Evolutionary conservation across 2,329 filamentous ascomycete species (phyloP), one percentile per base, ranked within the genome.

Genomic region (Didymella arachidicola): DNA sequence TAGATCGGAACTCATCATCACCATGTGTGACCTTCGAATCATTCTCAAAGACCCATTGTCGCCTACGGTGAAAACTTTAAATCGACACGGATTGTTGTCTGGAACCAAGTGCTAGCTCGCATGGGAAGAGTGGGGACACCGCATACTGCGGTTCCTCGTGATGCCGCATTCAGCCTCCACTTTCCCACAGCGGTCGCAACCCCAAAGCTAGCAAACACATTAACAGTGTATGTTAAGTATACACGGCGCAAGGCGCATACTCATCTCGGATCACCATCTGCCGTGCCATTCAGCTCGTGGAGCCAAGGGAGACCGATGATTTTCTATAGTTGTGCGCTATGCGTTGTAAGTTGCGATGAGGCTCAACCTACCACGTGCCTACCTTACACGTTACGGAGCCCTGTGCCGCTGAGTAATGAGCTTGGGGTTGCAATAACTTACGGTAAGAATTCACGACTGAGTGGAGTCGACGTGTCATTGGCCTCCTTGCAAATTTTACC

Each of bases 381-480:
- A 22, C 54, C 52, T 22, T 61, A 57, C 45, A 53, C 53, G 53
- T 29, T 45, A 62, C 36, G 3, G n/a, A 39, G 8, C 18, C 18
- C 36, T 19, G 36, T 39, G 36, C 36, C 36, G 36, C 36, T 39
- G 36, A 39, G 36, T 39, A 39, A 39, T 39, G 19, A 18, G 7
- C 19, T 39, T n/a, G 36, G 36, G 8, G n/a, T 11, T 39, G 36
- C 36, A 39, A 39, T 18, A 39, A 18, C 19, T n/a, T 39, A 39
- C n/a, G 8, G 36, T 39, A 39, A 39, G 36, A 39, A 39, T 7
- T 39, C n/a, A 39, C 36, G 36, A 39, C 36, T 43, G 43, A 57
- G 69, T 72, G 69, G 71, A 66, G 67, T 55, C 59, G 25, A 14
- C 30, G 54, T 68, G 64, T 70, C 58, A 66, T 64, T 65, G 60